Evolutionary conservation across 129 eudicot species (phyloP).

Genomic region (Artemisia annua): DNA sequence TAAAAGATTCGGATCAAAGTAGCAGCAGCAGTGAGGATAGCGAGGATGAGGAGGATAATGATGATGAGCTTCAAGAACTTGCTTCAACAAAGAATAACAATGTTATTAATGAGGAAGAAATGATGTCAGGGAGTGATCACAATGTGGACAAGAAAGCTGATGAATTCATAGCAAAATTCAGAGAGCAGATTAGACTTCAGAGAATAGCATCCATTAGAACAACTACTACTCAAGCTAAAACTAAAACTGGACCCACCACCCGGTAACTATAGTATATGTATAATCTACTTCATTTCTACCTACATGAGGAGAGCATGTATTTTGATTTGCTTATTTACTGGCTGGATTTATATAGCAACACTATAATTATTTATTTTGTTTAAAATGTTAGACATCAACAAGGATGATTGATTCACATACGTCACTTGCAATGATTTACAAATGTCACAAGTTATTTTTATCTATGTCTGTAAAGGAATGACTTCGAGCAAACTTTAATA

Average conservation of each 20-base stretch:
- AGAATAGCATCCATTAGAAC: conserved; percentile 86
- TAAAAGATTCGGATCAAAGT: conserved; percentile 43
- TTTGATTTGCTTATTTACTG: too few species aligned
- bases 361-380: too few species aligned
- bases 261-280: neutral
- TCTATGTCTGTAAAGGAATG: too few species aligned
- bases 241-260: conserved; percentile 28
- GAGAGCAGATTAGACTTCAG: conserved; percentile 96
- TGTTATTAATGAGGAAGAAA: conserved; percentile 6
- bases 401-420: too few species aligned
- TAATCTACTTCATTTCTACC: too few species aligned
- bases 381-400: too few species aligned
- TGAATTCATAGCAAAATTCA: conserved; percentile 92
- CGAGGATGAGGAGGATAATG: conserved; percentile 28
- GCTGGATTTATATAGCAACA: too few species aligned
- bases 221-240: conserved; percentile 32
- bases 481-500: too few species aligned
- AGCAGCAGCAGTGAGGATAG: conserved; percentile 5
- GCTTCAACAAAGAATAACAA: conserved; percentile 19
- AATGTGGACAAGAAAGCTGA: conserved; percentile 97
- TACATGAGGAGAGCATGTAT: too few species aligned
- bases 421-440: too few species aligned
- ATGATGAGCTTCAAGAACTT: conserved; percentile 47
- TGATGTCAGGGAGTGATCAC: conserved; percentile 28
- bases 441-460: too few species aligned